Conservation (phyloP, 768 basidiomycete species). For the Lactarius evosmus region DNA sequence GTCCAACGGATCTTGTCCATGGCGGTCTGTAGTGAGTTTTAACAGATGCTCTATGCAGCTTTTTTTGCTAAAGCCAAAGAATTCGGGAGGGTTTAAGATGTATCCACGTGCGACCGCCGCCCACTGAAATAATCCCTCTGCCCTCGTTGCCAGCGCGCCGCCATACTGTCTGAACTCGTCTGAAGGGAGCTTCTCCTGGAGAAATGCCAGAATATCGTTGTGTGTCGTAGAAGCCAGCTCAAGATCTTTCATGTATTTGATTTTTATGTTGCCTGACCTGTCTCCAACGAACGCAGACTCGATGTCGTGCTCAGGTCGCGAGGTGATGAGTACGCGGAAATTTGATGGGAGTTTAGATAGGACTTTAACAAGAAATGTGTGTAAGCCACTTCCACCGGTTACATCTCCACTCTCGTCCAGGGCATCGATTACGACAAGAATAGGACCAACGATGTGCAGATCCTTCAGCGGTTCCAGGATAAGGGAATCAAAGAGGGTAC, state of each 20-base stretch:
- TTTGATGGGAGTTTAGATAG: neutral
- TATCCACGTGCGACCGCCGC: constrained; percentile 1
- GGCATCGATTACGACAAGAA: neutral
- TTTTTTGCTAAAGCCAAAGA: neutral
- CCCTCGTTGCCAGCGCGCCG: neutral
- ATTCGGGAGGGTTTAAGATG: neutral
- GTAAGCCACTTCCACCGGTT: neutral
- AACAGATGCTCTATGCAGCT: neutral
- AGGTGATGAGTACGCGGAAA: neutral
- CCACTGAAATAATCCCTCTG: neutral
- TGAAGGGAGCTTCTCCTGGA: neutral
- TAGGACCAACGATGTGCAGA: neutral
- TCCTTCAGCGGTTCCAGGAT: neutral
- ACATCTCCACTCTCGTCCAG: constrained; percentile 4
- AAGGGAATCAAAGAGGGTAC: neutral
- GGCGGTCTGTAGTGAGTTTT: no score
- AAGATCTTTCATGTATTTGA: neutral
- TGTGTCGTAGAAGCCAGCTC: neutral
- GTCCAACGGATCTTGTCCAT: neutral
- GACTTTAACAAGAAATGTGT: neutral
- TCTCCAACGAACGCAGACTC: neutral
- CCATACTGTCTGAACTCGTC: neutral
- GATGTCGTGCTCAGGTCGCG: neutral
- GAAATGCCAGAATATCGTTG: neutral
- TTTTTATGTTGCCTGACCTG: neutral